Base-by-base conservation (phyloP, 352 stramenopile genomes). In the Pythium rhizo-oryzae region DNA sequence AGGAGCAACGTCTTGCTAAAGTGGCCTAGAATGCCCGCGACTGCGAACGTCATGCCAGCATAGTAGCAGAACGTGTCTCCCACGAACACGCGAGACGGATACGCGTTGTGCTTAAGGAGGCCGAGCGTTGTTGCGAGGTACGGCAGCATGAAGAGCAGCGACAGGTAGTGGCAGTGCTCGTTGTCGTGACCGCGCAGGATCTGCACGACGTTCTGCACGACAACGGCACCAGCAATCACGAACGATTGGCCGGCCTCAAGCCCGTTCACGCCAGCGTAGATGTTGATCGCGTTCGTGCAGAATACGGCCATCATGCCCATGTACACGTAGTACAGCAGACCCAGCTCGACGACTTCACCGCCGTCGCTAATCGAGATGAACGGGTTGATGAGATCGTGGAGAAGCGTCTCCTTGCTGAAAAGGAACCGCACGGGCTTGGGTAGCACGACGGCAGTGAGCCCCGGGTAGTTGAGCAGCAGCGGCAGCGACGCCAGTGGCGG, bases 231-330 rank as follows among this genome's bases (percentile, higher is more conserved):
- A 19, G 84, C 97, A 72, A 98, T 97, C 16, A 98, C 83, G 54
- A 96, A 88, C 13, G 87, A 90, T 70, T 99, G 97, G 15, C 98
- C 98, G 6, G 92, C 94, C 74, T 99, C 98, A 7, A 99, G 84
- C 0, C 98, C 98, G 75, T 99, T 99, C 65, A 99, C 98, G 43
- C 98, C 98, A 9, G 98, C 98, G 75, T 99, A 99, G 65, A 99
- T 99, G 80, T 99, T 99, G 75, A 99, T 99, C 5, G 97, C 96
- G 81, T 99, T 99, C 11, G 97, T 99, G 81, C 97, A 99, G 78
- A 99, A 99, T 8, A 99, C 97, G 5, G 97, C 96, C 73, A 99
- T 93, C 78, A 99, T 89, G 52, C 93, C 94, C 96, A 99, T 99
- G 81, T 99, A 99, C 3, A 99, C 69, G 68, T 99, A 94, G 80